Conservation (phyloP, 257 asterid genomes). For the Fraxinus americana region DNA sequence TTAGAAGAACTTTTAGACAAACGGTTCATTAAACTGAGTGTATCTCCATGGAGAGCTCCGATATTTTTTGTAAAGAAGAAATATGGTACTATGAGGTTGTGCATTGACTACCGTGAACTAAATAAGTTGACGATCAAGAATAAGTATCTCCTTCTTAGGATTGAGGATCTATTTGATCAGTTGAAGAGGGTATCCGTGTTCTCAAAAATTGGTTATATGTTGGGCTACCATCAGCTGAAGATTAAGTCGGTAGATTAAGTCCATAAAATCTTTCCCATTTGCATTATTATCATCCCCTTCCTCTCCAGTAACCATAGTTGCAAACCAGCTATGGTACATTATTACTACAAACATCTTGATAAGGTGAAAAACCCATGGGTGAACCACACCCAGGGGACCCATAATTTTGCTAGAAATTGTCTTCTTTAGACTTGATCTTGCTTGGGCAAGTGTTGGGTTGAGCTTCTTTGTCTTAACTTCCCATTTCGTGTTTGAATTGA, state of each 20-base stretch:
- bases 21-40: too few relatives aligned
- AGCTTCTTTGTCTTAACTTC: constrained; percentile 46
- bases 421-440: constrained; percentile 39
- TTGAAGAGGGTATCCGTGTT: too few relatives aligned
- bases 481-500: constrained; percentile 18
- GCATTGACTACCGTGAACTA: too few relatives aligned
- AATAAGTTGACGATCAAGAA: too few relatives aligned
- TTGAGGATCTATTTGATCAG: too few relatives aligned
- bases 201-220: too few relatives aligned
- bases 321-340: constrained; percentile 30
- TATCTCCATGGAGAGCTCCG: too few relatives aligned
- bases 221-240: too few relatives aligned
- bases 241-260: not conserved
- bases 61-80: too few relatives aligned
- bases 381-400: constrained; percentile 68
- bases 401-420: constrained; percentile 34
- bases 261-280: constrained; percentile 21
- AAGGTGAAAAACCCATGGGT: constrained; percentile 96
- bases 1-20: too few relatives aligned
- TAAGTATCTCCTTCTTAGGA: too few relatives aligned
- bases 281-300: constrained; percentile 31
- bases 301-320: constrained; percentile 29
- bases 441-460: constrained; percentile 40
- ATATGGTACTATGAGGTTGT: too few relatives aligned
- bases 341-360: constrained; percentile 34